Base-by-base conservation (phyloP, 2,329 filamentous ascomycete species). In the Seiridium cupressi region DNA sequence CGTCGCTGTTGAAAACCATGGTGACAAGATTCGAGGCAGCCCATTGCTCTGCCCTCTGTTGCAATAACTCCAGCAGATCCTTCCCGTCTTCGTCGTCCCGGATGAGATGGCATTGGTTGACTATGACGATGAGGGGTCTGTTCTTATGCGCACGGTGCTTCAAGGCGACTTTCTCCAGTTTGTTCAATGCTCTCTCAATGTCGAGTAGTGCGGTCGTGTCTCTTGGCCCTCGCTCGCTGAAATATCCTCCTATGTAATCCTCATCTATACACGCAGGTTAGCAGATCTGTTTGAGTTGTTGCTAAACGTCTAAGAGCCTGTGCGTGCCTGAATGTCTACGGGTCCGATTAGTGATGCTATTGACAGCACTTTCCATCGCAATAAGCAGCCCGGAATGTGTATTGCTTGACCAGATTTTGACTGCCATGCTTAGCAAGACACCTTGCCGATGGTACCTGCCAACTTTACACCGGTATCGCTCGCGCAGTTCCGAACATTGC, bases 41-140 rank as follows among this genome's bases (percentile, higher is more conserved):
- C 95, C 95, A 99, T 74, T 95, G 91, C 75, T 99, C 95, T 1
- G 95, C 94, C 38, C 93, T 87, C 73, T 99, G 95, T 71, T 99
- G 95, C 36, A 99, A 87, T 55, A 99, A 85, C 74, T 99, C 95
- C 47, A 99, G 87, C 11, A 99, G 80, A 72, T 98, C 92, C 59
- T 90, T 89, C n/a, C 95, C 95, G 68, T 96, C 92, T 4, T 96
- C 91, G 68, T 98, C 90, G 73, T 98, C 92, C 65, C 93, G 85
- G 18, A 99, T 84, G 18, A 99, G 81, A 77, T 99, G 95, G 70
- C 93, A 89, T 66, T 93, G 92, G 74, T 98, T 99, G 73, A 99
- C 88, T 70, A 99, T 96, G 62, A 99, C 76, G n/a, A 99, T 83
- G 4, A 99, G 80, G 1, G 95, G 95, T 62, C 83, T 81, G 7